Conservation (phyloP, 129 eudicot species). For the Ambrosia artemisiifolia region DNA sequence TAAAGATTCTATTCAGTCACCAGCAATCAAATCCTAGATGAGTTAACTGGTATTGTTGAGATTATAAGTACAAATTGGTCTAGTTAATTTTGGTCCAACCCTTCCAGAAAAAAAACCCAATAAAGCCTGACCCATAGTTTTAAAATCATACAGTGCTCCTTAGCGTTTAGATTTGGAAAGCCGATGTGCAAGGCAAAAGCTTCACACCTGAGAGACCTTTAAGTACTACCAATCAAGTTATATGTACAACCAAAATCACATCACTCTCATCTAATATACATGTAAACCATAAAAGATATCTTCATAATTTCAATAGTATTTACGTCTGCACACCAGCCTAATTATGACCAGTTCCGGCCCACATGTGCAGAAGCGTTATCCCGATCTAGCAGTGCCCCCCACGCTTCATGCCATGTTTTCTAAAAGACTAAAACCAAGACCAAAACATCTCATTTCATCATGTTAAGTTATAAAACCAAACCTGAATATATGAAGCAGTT, state of each 20-base stretch:
- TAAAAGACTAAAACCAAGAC: not conserved
- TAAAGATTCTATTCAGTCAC: not conserved
- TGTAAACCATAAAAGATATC: too few species aligned
- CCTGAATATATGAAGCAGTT: slow-evolving; percentile 92
- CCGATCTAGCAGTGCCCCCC: not conserved
- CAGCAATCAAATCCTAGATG: too few species aligned
- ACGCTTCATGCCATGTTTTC: not conserved
- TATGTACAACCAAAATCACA: too few species aligned
- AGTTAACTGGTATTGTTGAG: too few species aligned
- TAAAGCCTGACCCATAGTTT: not conserved
- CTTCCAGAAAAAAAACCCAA: not conserved
- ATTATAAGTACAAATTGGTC: too few species aligned
- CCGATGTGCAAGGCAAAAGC: too few species aligned
- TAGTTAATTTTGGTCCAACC: not conserved
- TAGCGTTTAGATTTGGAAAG: too few species aligned
- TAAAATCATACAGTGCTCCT: too few species aligned
- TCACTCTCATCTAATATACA: too few species aligned
- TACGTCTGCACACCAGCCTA: not conserved
- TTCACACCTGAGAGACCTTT: too few species aligned
- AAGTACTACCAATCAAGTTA: not conserved
- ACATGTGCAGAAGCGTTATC: not conserved
- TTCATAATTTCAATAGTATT: too few species aligned
- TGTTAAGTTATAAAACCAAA: slow-evolving; percentile 9
- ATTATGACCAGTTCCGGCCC: not conserved
- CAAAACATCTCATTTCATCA: not conserved